Base-by-base conservation (phyloP, 768 basidiomycete genomes). In the Cystofilobasidium macerans region DNA sequence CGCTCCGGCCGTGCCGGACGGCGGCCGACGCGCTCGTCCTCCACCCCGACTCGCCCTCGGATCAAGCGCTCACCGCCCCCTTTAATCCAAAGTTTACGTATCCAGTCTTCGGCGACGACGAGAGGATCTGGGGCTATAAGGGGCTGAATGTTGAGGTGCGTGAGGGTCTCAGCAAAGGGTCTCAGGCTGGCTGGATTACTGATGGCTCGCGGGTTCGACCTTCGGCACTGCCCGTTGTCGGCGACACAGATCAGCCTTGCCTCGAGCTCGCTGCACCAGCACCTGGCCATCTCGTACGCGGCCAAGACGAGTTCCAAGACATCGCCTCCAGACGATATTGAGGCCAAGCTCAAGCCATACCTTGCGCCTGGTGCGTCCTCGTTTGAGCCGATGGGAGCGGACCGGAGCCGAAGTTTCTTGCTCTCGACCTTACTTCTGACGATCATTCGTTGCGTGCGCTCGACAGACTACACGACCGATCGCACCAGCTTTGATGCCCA, bases 71-170 rank as follows among this genome's bases (percentile, higher is more conserved):
- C 13, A 53, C 73, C 67, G 81, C 83, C 67, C 78, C 80, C 24
- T 97, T 95, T 76, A 81, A 87, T 68, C 94, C 94, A 2, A 78
- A 80, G 4, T 99, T 98, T 78, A 97, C 94, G 0, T 99, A 99
- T 77, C 92, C 94, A 7, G 92, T 99, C 72, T 97, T 85, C 73
- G 94, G 94, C 61, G 90, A 97, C 72, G 88, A 94, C 61, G 92
- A 99, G 78, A 92, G 86, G 78, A 86, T 98, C 64, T 97, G 94
- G 74, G 94, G 94, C 2, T 98, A 95, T 77, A 82, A 84, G 69
- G 86, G 86, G 72, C 80, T 99, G 38, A 75, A 81, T 32, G 86
- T 98, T 71, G 84, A 94, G 73, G 92, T 95, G 73, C 69, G 85
- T 77, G n/a, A n/a, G n/a, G n/a, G n/a, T 56, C 42, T 53, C 14